Evolutionary conservation across 129 eudicot genomes (phyloP), one percentile per base, ranked within the genome.

Genomic region (Pittosporum tobira): DNA sequence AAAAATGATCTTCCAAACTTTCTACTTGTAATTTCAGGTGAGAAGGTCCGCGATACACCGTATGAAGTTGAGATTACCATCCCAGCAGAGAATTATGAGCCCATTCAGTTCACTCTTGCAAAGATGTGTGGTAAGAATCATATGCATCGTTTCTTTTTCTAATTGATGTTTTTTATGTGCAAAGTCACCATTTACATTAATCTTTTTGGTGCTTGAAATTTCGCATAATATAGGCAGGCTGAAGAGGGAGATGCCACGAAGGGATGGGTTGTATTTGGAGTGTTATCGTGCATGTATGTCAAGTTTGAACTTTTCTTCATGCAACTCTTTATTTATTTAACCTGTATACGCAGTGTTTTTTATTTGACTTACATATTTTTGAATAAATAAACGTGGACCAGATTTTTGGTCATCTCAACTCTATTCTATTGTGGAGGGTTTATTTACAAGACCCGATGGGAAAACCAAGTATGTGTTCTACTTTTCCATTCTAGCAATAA

Each of bases 191-290:
- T 13, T 45, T 43, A 18, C 23, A 12, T 50, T 72, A 5, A 66
- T 61, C 24, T 59, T 55, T 16, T 36, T 6, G 5, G 40, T 42
- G 26, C 11, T 59, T 69, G 1, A 25, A 42, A 42, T 43, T 63
- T 62, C 51, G 57, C 79, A 88, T 90, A 74, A 45, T 64, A 72
- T 57, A 51, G 20, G 57, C 96, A 88, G 69, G 43, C 52, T 73
- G 71, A 63, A 68, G 70, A 68, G 49, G 88, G 67, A 36, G 75
- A 62, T 59, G 67, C 80, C n/a, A 63, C 73, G 22, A 76, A 65
- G 78, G 97, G 97, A 70, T 88, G 97, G 95, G 84, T 88, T 51
- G 54, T 79, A 64, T 88, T 88, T 61, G 95, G 95, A 55, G 78
- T 85, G 12, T 11, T 88, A 47, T 80, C 95, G 48, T 84, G 86